These are phyloP conservation scores for Boletus bicolor DNA, from an alignment of 768 basidiomycete species.

Conservation along the genomic window DNA sequence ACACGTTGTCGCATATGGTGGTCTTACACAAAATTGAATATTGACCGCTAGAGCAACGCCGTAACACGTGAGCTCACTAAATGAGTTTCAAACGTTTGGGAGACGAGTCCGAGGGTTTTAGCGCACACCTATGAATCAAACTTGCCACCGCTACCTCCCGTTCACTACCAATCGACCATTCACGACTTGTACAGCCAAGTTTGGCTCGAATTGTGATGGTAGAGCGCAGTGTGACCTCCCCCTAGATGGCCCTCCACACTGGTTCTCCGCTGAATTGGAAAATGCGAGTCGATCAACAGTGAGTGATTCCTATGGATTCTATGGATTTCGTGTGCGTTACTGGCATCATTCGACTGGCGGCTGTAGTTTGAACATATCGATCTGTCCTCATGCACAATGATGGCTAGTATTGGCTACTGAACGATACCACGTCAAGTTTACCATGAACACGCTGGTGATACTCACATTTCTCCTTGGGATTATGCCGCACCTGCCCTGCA, in stretches of 20 bases:
- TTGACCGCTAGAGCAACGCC: conserved; percentile 7
- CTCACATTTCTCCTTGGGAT: conserved; percentile 9
- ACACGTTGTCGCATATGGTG: conserved; percentile 17
- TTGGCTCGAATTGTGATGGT: conserved; percentile 8
- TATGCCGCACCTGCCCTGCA: background rate
- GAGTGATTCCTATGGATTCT: conserved; percentile 2
- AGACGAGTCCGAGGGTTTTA: conserved; percentile 19
- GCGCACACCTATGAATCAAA: conserved; percentile 6
- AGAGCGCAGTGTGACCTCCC: conserved; percentile 1
- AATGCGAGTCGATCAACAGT: conserved; percentile 21
- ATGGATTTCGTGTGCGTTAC: background rate
- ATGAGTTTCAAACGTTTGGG: conserved; percentile 18
- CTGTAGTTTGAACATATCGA: background rate
- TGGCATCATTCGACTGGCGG: conserved; percentile 5
- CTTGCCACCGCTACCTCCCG: background rate
- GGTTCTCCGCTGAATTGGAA: conserved; percentile 16
- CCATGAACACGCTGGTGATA: background rate
- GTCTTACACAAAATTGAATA: conserved; percentile 17
- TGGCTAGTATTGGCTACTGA: background rate
- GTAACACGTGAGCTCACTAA: conserved; percentile 4
- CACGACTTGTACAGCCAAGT: conserved; percentile 1
- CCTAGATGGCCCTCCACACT: background rate
- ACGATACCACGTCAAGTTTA: background rate
- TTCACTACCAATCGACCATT: background rate
- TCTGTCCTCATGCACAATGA: conserved; percentile 9